Evolutionary conservation across 768 basidiomycete genomes (phyloP).

Genomic region (Rhizopogon sp.): DNA sequence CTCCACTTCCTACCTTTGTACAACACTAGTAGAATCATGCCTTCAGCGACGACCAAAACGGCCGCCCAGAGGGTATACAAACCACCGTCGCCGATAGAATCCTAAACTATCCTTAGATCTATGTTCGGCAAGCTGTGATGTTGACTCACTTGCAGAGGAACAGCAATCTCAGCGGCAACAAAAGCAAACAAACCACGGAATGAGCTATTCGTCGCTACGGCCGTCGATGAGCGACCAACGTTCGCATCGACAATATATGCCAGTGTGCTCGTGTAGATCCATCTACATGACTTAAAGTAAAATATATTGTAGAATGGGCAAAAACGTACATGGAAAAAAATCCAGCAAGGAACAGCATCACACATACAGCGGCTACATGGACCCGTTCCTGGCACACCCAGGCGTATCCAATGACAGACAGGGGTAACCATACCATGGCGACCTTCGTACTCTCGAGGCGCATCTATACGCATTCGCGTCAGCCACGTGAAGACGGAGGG

Average conservation of each 20-base stretch:
- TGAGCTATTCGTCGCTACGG: constrained; percentile 69
- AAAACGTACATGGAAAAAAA: constrained; percentile 60
- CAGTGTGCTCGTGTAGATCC: constrained; percentile 62
- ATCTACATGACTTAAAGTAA: constrained; percentile 23
- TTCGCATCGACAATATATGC: constrained; percentile 90
- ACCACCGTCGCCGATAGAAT: constrained; percentile 23
- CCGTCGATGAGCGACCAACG: constrained; percentile 71
- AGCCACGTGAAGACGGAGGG: neutral
- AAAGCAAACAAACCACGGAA: constrained; percentile 70
- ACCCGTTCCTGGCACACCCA: constrained; percentile 68
- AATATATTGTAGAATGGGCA: neutral
- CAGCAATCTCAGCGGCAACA: constrained; percentile 68
- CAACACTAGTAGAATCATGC: constrained; percentile 52
- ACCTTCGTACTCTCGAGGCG: constrained; percentile 60
- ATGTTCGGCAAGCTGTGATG: neutral
- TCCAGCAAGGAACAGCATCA: constrained; percentile 67
- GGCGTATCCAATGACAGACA: constrained; percentile 60
- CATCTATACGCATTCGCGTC: constrained; percentile 41
- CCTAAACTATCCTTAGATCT: neutral
- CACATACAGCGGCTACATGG: constrained; percentile 64
- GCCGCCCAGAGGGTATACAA: constrained; percentile 40
- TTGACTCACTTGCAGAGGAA: constrained; percentile 52
- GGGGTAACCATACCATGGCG: constrained; percentile 50
- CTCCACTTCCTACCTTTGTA: constrained; percentile 61
- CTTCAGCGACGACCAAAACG: constrained; percentile 46